Evolutionary conservation across 352 stramenopile genomes (phyloP), one percentile per base, ranked within the genome.

Genomic region (Hyaloperonospora arabidopsidis): DNA sequence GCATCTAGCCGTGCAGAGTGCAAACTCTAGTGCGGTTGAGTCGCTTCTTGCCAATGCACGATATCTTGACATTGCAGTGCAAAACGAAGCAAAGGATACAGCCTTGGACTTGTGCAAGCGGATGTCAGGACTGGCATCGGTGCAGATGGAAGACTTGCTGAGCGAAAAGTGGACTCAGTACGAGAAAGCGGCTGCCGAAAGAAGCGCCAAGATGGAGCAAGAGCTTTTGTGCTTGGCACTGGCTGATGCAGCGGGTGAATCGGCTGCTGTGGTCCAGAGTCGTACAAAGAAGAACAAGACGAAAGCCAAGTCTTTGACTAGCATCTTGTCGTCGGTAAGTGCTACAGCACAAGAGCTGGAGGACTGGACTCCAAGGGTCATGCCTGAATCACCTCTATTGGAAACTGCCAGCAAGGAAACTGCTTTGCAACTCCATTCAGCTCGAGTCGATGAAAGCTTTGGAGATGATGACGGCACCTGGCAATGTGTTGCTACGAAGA

Each of bases 1-100:
- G 3, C 84, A 93, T 49, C 74, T 92, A 43, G 81, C 84, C 6
- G 63, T 93, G 5, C 61, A 89, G 39, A 87, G 72, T 14, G 59
- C 76, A 34, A 93, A 89, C 45, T 12, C 43, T 18, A 28, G 44
- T 35, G 80, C 63, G 1, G 67, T 91, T 0, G 22, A 73, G 11
- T 63, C 62, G 10, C 61, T 82, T 18, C 43, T 76, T 43, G 23
- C 39, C 46, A 70, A 60, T 51, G 52, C 54, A 0, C 28, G 45
- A 11, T 3, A 47, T 6, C 53, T 71, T 38, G 51, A 68, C n/a
- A 23, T 75, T 5, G 68, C 58, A 0, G 61, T 63, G 43, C 52
- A 47, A 11, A 73, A 81, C 41, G 63, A 70, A 56, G 66, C 55
- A 12, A 58, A 54, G 8, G 66, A 70, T 28, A 77, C 62, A 13